These are phyloP conservation scores for Pochonia chlamydosporia DNA, from an alignment of 2,329 filamentous ascomycete genomes.

Conservation along the genomic window DNA sequence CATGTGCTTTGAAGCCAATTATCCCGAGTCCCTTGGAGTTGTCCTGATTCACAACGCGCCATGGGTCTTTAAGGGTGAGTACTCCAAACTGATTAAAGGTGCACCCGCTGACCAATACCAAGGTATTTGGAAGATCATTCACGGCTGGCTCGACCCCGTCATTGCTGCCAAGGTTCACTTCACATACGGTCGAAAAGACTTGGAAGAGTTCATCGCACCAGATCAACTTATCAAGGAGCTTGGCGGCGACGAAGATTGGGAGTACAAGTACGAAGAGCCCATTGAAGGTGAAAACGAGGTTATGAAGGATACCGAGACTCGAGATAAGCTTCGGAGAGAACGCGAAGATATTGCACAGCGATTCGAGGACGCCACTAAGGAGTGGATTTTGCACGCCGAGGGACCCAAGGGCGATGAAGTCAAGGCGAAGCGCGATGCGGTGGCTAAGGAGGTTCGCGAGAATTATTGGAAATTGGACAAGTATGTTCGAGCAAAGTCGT, in stretches of 20 bases:
- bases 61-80: conserved; percentile 89
- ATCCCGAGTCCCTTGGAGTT: conserved; percentile 84
- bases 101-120: conserved; percentile 8
- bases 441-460: conserved; percentile 58
- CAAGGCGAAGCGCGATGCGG: conserved; percentile 50
- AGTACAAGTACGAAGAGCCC: conserved; percentile 78
- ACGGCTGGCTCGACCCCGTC: conserved; percentile 93
- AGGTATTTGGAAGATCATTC: conserved; percentile 93
- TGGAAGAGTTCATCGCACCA: conserved; percentile 69
- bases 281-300: conserved; percentile 66
- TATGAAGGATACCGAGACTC: conserved; percentile 61
- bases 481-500: conserved; percentile 72
- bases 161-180: conserved; percentile 94
- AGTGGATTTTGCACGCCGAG: conserved; percentile 58
- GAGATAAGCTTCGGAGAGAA: conserved; percentile 57
- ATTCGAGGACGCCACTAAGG: conserved; percentile 67
- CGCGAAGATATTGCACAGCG: conserved; percentile 61
- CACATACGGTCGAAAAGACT: conserved; percentile 72
- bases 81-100: conserved; percentile 8
- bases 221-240: conserved; percentile 74
- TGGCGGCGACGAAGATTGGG: conserved; percentile 79
- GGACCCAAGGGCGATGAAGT: conserved; percentile 38
- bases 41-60: conserved; percentile 94
- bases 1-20: conserved; percentile 98
- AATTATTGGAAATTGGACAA: conserved; percentile 91